Percentiles rank a stretch among this genome's conserved stretches.
Evolutionary conservation across 371 early-diverging fungal species (phyloP).

Genomic region (Mucor plumbeus): DNA sequence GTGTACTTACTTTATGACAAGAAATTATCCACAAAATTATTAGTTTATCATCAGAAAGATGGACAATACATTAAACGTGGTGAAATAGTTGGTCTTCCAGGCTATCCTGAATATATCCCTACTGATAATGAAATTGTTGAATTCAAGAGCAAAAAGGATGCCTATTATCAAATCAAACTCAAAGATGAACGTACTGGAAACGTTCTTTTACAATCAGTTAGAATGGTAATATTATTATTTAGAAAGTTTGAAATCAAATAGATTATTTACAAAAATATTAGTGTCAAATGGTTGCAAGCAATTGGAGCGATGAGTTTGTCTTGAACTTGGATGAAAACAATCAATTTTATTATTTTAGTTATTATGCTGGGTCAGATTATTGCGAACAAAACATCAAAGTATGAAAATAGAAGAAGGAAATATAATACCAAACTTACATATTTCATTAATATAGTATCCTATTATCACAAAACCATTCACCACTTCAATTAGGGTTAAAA

Average conservation of each 20-base stretch:
- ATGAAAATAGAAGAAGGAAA: background rate
- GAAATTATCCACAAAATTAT: conserved; percentile 8
- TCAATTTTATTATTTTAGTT: conserved; percentile 31
- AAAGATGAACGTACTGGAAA: conserved; percentile 34
- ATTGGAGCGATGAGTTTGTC: conserved; percentile 35
- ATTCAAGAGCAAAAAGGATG: conserved; percentile 16
- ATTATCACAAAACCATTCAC: conserved; percentile 27
- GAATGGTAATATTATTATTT: conserved; percentile 31
- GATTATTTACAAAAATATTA: background rate
- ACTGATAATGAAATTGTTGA: conserved; percentile 25
- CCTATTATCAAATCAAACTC: conserved; percentile 35
- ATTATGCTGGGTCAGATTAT: conserved; percentile 30
- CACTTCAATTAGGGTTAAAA: conserved; percentile 15
- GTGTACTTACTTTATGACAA: background rate
- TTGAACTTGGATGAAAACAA: conserved; percentile 34
- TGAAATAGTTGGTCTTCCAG: conserved; percentile 30
- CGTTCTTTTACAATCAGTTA: conserved; percentile 26
- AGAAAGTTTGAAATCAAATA: too few relatives aligned
- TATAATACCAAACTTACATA: background rate
- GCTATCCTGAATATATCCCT: conserved; percentile 26
- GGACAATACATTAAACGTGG: conserved; percentile 40
- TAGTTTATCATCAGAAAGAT: conserved; percentile 30
- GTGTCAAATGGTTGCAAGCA: conserved; percentile 39
- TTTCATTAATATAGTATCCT: conserved; percentile 13
- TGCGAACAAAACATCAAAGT: conserved; percentile 27